Percentiles rank a stretch among this genome's conserved stretches.
Conservation (phyloP, 495 filamentous ascomycete genomes). For the Penicillium steckii region DNA sequence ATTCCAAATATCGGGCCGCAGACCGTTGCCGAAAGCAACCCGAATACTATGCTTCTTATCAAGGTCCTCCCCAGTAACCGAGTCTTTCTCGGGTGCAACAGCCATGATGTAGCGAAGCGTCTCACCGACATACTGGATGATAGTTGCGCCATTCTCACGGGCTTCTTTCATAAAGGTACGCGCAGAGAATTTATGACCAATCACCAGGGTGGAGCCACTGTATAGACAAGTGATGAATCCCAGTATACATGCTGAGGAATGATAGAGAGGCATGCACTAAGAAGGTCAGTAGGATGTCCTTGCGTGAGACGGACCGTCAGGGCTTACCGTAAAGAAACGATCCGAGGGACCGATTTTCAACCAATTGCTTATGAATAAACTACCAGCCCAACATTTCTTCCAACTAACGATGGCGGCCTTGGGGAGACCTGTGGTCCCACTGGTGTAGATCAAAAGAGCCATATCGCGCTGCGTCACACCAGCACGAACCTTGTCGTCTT, state of each 20-base stretch:
- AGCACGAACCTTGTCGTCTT: conserved; percentile 58
- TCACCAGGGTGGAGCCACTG: conserved; percentile 61
- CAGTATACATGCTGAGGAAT: conserved; percentile 76
- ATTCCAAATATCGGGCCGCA: conserved; percentile 91
- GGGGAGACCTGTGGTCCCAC: conserved; percentile 86
- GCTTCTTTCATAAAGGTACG: conserved; percentile 81
- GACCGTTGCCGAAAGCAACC: conserved; percentile 86
- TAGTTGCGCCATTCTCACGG: conserved; percentile 67
- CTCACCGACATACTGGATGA: conserved; percentile 95
- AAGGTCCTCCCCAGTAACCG: conserved; percentile 64
- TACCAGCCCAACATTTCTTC: conserved; percentile 59
- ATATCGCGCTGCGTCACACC: conserved; percentile 55
- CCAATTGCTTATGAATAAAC: conserved; percentile 55
- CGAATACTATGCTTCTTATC: conserved; percentile 78
- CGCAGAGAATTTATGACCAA: conserved; percentile 82
- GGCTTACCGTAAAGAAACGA: conserved; percentile 73
- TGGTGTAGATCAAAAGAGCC: conserved; percentile 79
- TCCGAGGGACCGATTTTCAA: conserved; percentile 58
- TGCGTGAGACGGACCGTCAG: neutral
- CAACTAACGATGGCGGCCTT: conserved; percentile 87
- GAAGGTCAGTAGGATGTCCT: neutral
- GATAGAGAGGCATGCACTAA: conserved; percentile 92
- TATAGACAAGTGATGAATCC: conserved; percentile 61
- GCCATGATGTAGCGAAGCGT: conserved; percentile 88
- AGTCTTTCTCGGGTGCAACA: conserved; percentile 61